These are phyloP conservation scores for Podospora australis DNA, from an alignment of 495 filamentous ascomycete genomes.

Conservation along the genomic window DNA sequence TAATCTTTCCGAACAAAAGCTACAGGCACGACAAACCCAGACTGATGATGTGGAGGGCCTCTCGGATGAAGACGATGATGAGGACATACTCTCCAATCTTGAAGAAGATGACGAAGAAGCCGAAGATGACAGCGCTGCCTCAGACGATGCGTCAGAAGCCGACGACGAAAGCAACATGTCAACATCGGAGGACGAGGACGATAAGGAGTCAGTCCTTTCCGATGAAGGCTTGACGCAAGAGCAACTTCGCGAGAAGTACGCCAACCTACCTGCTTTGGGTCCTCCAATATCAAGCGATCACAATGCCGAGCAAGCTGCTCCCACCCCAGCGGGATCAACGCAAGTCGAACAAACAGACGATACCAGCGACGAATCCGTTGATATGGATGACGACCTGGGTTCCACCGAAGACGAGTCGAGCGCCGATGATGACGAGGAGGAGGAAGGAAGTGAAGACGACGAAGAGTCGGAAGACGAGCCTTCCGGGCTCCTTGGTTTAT, in stretches of 20 bases:
- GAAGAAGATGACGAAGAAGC: constrained; percentile 31
- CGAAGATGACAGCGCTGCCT: constrained; percentile 3
- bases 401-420: constrained; percentile 56
- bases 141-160: constrained; percentile 15
- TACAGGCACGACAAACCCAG: constrained; percentile 45
- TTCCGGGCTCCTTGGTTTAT: constrained; percentile 62
- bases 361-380: constrained; percentile 70
- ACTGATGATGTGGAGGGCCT: constrained; percentile 46
- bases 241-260: constrained; percentile 73
- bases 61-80: constrained; percentile 51
- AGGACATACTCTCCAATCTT: constrained; percentile 46
- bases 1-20: constrained; percentile 56
- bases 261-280: constrained; percentile 50
- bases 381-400: constrained; percentile 82
- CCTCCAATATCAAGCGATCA: no score
- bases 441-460: constrained; percentile 38
- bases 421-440: constrained; percentile 33
- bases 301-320: no score
- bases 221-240: constrained; percentile 75
- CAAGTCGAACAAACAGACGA: constrained; percentile 36
- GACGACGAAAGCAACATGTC: constrained; percentile 71
- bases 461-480: constrained; percentile 49
- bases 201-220: constrained; percentile 49
- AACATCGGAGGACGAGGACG: constrained; percentile 51
- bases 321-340: constrained; percentile 21